phyloP scores from a whole-genome alignment of 352 stramenopile genomes.

The Peronosclerospora sorghi region DNA sequence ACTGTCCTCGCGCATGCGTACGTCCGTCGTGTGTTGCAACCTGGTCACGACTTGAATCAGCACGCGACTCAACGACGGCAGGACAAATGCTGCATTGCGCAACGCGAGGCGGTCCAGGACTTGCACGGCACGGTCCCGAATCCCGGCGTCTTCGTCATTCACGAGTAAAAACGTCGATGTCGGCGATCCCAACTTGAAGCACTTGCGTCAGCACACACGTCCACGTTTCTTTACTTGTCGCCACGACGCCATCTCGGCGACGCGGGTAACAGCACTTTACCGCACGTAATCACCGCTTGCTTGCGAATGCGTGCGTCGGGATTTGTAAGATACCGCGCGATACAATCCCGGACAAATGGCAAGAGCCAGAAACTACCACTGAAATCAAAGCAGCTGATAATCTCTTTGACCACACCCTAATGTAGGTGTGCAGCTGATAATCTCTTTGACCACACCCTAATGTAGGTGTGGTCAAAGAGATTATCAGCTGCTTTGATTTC shows the following conservation, averaged over 20 bases:
- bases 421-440: slow-evolving; percentile 97
- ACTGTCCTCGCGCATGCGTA: slow-evolving; percentile 80
- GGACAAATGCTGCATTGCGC: slow-evolving; percentile 92
- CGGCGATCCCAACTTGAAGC: slow-evolving; percentile 87
- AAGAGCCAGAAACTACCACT: slow-evolving; percentile 89
- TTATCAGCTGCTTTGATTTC: slow-evolving; percentile 93
- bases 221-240: slow-evolving; percentile 63
- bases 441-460: slow-evolving; percentile 99
- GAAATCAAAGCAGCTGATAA: slow-evolving; percentile 93
- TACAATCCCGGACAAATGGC: slow-evolving; percentile 92
- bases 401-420: slow-evolving; percentile 92
- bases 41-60: slow-evolving; percentile 93
- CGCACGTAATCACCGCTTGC: slow-evolving; percentile 81
- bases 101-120: slow-evolving; percentile 90
- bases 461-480: slow-evolving; percentile 92
- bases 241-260: slow-evolving; percentile 27
- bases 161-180: slow-evolving; percentile 91
- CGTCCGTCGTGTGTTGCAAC: slow-evolving; percentile 87
- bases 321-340: slow-evolving; percentile 88
- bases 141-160: slow-evolving; percentile 86
- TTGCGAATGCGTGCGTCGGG: slow-evolving; percentile 83
- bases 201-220: slow-evolving; percentile 88
- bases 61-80: slow-evolving; percentile 89
- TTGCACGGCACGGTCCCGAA: slow-evolving; percentile 86
- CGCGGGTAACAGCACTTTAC: slow-evolving; percentile 55